A percentile compares a stretch with the other conserved stretches of the same genome.
Conservation (phyloP, 495 filamentous ascomycete species). For the Aspergillus mulundensis region DNA sequence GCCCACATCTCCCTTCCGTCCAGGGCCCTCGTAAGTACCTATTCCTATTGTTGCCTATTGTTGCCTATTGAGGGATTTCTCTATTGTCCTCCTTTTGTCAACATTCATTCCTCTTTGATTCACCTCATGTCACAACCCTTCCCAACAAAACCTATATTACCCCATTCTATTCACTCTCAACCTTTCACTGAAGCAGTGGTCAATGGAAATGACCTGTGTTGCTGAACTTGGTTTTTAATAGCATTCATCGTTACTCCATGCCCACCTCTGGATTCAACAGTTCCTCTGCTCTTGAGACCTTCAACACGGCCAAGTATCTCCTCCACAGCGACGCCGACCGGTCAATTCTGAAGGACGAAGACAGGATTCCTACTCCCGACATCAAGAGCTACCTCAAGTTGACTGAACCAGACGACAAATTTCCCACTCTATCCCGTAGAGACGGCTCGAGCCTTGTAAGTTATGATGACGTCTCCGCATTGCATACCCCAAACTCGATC, state of each 20-base stretch:
- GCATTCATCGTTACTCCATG: conserved; percentile 85
- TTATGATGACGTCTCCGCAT: conserved; percentile 5
- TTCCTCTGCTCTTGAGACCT: conserved; percentile 54
- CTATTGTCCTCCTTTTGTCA: conserved; percentile 1
- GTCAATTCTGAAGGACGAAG: conserved; percentile 42
- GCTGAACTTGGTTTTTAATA: conserved; percentile 24
- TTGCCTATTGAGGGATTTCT: conserved; percentile 12
- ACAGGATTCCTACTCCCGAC: conserved; percentile 54
- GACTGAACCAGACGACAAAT: conserved; percentile 73
- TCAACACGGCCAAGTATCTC: conserved; percentile 77
- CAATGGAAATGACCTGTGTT: conserved; percentile 7
- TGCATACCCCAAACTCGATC: not conserved
- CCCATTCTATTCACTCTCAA: not conserved
- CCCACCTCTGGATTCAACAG: conserved; percentile 58
- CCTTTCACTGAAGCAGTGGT: conserved; percentile 12
- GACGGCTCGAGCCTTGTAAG: conserved; percentile 68
- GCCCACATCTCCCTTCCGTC: conserved; percentile 30
- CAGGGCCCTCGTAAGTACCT: conserved; percentile 39
- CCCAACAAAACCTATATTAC: too few relatives aligned
- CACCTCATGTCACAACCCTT: not conserved
- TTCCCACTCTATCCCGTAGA: conserved; percentile 73
- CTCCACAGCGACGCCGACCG: conserved; percentile 77
- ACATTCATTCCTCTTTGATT: not conserved
- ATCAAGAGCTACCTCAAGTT: conserved; percentile 67
- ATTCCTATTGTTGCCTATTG: conserved; percentile 10